A percentile compares a stretch with the other conserved stretches of the same genome.
Evolutionary conservation across 78 protist genomes (phyloP).

Genomic region (Anaeramoeba flamelloides): DNA sequence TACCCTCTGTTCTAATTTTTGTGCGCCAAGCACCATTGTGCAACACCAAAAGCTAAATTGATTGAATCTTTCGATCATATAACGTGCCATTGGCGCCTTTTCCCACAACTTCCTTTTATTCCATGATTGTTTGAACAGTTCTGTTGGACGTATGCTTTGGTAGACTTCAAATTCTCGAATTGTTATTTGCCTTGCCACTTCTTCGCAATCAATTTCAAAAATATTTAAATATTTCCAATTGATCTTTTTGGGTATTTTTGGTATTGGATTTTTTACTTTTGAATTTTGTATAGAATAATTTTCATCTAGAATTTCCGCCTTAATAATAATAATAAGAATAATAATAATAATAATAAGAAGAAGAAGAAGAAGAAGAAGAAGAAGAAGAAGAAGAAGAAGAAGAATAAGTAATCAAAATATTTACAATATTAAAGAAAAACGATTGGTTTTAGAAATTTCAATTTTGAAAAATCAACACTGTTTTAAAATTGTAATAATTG

Average conservation of each 20-base stretch:
- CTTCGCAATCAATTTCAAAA: neutral
- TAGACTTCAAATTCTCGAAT: neutral
- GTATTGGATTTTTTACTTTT: neutral
- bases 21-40: neutral
- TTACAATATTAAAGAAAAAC: too few species aligned
- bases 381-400: too few species aligned
- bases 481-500: too few species aligned
- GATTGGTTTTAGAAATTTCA: too few species aligned
- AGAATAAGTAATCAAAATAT: too few species aligned
- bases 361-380: too few species aligned
- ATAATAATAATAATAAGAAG: too few species aligned
- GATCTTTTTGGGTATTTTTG: neutral
- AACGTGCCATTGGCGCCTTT: neutral
- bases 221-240: neutral
- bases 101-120: neutral
- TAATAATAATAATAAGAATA: too few species aligned
- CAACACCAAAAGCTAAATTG: neutral
- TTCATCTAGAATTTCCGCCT: too few species aligned
- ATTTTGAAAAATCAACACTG: too few species aligned
- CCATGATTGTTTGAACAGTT: neutral
- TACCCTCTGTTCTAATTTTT: neutral
- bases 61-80: neutral
- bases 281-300: too few species aligned
- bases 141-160: neutral
- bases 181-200: neutral